Conservation (phyloP, 345 rosid genomes). For the Populus simonii region DNA sequence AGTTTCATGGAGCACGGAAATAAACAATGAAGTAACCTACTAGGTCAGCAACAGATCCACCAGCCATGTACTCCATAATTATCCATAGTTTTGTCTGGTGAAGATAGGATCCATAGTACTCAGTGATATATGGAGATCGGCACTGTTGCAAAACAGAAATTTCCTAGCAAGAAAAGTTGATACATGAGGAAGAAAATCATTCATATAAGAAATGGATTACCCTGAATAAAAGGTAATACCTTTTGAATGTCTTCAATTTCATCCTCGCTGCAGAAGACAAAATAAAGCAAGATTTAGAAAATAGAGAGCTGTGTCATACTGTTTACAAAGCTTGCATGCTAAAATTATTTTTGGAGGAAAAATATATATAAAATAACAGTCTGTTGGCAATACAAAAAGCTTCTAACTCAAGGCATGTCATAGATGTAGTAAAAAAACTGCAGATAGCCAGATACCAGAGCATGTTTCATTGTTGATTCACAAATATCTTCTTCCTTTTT, state of each 20-base stretch:
- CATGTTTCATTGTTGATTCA: not conserved
- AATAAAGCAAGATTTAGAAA: slow-evolving; percentile 23
- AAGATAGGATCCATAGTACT: slow-evolving; percentile 94
- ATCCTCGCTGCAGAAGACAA: slow-evolving; percentile 70
- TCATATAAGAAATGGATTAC: slow-evolving; percentile 7
- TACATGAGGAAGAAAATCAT: slow-evolving; percentile 24
- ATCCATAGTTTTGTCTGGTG: slow-evolving; percentile 98
- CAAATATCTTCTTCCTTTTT: not conserved
- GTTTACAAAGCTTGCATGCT: not conserved
- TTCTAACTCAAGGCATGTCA: not conserved
- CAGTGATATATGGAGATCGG: slow-evolving; percentile 91
- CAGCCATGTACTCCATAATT: slow-evolving; percentile 99
- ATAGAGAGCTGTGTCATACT: not conserved
- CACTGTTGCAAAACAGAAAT: slow-evolving; percentile 95
- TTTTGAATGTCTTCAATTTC: slow-evolving; percentile 99
- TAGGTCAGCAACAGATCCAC: slow-evolving; percentile 99
- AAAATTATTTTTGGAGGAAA: not conserved
- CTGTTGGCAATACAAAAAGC: not conserved
- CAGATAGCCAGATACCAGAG: not conserved
- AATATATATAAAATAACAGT: not conserved
- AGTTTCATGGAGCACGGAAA: slow-evolving; percentile 14
- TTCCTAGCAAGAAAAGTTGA: slow-evolving; percentile 55
- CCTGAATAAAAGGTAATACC: slow-evolving; percentile 43
- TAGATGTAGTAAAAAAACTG: not conserved
- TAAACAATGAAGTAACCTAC: slow-evolving; percentile 55